Percentiles rank a stretch among this genome's conserved stretches.
These are phyloP conservation scores for Eimeria brunetti DNA, from an alignment of 169 alveolate species.

Conservation along the genomic window DNA sequence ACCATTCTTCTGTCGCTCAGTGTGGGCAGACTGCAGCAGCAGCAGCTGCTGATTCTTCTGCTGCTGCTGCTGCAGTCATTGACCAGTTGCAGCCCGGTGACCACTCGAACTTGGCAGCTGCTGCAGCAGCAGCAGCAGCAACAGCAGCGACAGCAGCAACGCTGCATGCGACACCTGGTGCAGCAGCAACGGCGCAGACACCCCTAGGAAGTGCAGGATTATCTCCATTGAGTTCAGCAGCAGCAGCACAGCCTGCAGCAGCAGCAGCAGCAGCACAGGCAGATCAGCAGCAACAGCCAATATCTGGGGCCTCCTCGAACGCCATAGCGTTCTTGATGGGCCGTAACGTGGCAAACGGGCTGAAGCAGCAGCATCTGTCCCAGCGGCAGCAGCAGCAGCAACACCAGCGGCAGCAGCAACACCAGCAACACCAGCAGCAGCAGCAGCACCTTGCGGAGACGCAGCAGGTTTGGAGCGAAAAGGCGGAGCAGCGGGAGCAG, in stretches of 20 bases:
- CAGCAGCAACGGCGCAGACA: not conserved
- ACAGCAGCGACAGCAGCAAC: not conserved
- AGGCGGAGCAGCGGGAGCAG: constrained; percentile 13
- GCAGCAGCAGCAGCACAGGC: constrained; percentile 10
- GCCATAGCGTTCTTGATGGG: not conserved
- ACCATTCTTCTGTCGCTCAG: not conserved
- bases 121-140: not conserved
- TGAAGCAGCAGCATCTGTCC: not conserved
- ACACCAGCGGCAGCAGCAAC: not conserved
- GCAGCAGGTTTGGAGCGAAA: not conserved
- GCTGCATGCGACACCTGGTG: not conserved
- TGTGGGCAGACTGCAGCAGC: not conserved
- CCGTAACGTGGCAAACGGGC: not conserved
- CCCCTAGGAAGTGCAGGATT: not conserved
- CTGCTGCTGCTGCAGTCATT: not conserved
- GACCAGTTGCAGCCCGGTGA: not conserved
- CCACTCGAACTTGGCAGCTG: not conserved
- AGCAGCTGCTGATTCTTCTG: not conserved
- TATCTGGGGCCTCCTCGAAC: not conserved
- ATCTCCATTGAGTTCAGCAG: not conserved
- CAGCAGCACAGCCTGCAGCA: not conserved
- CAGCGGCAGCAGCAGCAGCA: not conserved
- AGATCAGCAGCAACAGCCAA: not conserved
- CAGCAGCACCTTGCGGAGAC: not conserved
- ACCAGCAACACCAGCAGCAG: not conserved